Base-by-base conservation (phyloP, 192 early-diverging fungal genomes). In the Linnemannia elongata region DNA sequence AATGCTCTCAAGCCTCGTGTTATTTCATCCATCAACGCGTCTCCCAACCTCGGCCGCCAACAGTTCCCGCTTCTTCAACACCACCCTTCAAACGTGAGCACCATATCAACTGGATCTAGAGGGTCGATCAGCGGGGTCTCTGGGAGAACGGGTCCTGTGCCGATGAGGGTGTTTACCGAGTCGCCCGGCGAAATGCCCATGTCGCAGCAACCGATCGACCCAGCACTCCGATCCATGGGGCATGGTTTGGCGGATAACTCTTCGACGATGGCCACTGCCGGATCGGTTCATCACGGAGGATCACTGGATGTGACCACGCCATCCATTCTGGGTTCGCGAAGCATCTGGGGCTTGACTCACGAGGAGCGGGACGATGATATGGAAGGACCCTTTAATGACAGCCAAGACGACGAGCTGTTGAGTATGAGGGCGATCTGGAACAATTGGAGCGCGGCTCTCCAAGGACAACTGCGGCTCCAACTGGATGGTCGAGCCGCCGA, bases 331-430 rank as follows among this genome's bases (percentile, higher is more conserved):
- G 60, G 45, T 22, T 10, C 69, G 1, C 36, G 39, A 8, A 77
- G 69, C 10, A 75, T 86, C 33, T 86, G 83, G 83, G 83, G 83
- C 0, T 22, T 86, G 24, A 20, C 66, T 1, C 39, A 72, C 2
- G 83, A 73, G 20, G 83, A 80, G 57, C 73, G 71, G 33, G 75
- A 86, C 35, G 76, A 69, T 22, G 82, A 84, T 35, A 68, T 71
- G 18, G 27, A 13, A 49, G 77, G 9, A 33, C 49, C 15, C 9
- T 5, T 22, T 39, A 36, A 36, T 13, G 47, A 74, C 1, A 69
- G 60, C 13, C 41, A 38, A 1, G 68, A 71, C 3, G 75, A 86
- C 0, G 73, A 77, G 1, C 15, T 27, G 7, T 70, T 81, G 45
- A 30, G 41, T 38, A 27, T 81, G 20, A 81, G 41, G 27, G 69